Evolutionary conservation across 2,329 filamentous ascomycete species (phyloP).

Genomic region (Pseudopithomyces chartarum): DNA sequence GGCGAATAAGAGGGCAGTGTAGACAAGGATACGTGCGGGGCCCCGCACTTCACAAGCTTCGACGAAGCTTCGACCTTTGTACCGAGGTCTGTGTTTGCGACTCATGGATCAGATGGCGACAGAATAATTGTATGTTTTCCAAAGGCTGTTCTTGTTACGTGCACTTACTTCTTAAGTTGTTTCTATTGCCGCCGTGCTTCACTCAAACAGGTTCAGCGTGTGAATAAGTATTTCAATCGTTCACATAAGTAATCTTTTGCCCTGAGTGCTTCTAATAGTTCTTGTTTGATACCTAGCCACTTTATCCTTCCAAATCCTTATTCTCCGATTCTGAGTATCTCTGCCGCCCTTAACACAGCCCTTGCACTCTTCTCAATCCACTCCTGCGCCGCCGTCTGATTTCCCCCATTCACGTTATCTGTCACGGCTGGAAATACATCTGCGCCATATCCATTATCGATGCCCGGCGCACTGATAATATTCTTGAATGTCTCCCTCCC

Average conservation of each 20-base stretch:
- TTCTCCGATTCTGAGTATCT: slow-evolving; percentile 16
- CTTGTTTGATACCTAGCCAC: too few species aligned
- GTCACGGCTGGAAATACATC: slow-evolving; percentile 25
- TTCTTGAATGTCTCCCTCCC: slow-evolving; percentile 26
- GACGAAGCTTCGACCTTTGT: not conserved
- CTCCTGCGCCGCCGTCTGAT: slow-evolving; percentile 14
- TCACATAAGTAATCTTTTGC: too few species aligned
- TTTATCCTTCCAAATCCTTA: not conserved
- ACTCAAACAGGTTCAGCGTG: too few species aligned
- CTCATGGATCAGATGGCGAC: too few species aligned
- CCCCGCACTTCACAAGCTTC: slow-evolving; percentile 7
- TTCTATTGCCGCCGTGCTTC: too few species aligned
- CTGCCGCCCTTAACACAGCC: slow-evolving; percentile 21
- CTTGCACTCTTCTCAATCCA: slow-evolving; percentile 25
- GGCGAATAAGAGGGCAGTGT: not conserved
- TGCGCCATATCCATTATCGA: slow-evolving; percentile 30
- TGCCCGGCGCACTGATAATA: slow-evolving; percentile 24
- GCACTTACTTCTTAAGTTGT: too few species aligned
- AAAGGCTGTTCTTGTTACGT: too few species aligned
- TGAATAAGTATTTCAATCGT: too few species aligned
- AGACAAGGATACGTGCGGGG: slow-evolving; percentile 1
- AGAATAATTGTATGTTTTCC: too few species aligned
- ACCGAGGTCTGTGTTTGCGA: not conserved
- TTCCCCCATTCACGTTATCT: slow-evolving; percentile 20
- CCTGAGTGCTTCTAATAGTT: too few species aligned